Base-by-base conservation (phyloP, 225 moss, liverwort and hornwort genomes). In the Asterella californica region DNA sequence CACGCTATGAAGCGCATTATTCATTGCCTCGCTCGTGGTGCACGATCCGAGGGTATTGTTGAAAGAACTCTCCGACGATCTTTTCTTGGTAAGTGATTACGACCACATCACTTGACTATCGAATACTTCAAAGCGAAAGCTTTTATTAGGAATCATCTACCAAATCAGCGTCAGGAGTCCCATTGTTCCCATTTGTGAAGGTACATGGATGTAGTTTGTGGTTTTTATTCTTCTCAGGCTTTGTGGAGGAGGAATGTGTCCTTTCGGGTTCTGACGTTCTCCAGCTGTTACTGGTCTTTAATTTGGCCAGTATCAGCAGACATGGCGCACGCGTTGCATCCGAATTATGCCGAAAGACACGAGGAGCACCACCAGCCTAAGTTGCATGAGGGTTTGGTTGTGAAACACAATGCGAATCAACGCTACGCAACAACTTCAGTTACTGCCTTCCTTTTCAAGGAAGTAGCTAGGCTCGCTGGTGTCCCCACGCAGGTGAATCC, bases 251-350 rank as follows among this genome's bases (percentile, higher is more conserved):
- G 19, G 22, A 57, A 24, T 24, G 22, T 5, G 22, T 22, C 57
- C 17, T 57, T 57, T 17, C 2, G 22, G 57, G 3, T 57, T 57
- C 57, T 57, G 57, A 57, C 57, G 2, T 57, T 57, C 42, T 57
- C 22, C 3, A 17, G 22, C 24, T 24, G 22, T 57, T 2, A 57
- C 57, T 24, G 57, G 57, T 57, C 0, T 57, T 37, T 76, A 36
- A 36, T 37, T 38, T 61, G 46, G 12, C 67, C 91, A 93, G 93
- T 94, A 49, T 94, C 94, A 53, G 94, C 94, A 59, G 94, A 94
- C 81, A 94, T 94, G 94, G 94, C 94, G 60, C 94, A 94, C 84
- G 94, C 92, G 78, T 76, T 92, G 76, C 94, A 94, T 79, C 94
- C 94, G 24, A 92, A 94, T 74, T 94, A 94, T 83, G 9, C 79